Evolutionary conservation across 495 filamentous ascomycete species (phyloP).

Genomic region (Staphylotrichum longicolle): DNA sequence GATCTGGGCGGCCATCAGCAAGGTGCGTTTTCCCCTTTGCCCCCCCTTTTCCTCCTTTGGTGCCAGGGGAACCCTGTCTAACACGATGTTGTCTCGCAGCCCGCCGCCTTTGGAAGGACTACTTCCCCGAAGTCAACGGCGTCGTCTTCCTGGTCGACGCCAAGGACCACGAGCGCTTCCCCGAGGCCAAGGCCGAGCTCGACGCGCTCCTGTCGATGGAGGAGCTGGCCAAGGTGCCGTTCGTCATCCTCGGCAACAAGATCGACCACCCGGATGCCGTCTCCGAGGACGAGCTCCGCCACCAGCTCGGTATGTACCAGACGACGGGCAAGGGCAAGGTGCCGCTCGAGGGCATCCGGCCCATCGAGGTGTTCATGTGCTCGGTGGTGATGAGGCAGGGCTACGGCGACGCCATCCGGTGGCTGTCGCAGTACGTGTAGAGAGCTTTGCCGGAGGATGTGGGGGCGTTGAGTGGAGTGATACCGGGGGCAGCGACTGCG

Average conservation of each 20-base stretch:
- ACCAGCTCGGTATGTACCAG: constrained; percentile 88
- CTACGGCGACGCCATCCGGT: constrained; percentile 76
- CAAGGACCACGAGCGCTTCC: constrained; percentile 90
- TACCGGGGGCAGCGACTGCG: background rate
- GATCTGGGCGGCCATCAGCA: constrained; percentile 97
- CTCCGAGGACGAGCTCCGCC: constrained; percentile 88
- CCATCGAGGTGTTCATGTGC: constrained; percentile 99
- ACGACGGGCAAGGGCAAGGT: constrained; percentile 98
- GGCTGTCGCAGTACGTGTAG: constrained; percentile 77
- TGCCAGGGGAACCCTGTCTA: background rate
- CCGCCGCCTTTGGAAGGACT: constrained; percentile 95
- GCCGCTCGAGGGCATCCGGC: constrained; percentile 87
- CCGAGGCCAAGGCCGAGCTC: constrained; percentile 93
- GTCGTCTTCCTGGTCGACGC: constrained; percentile 98
- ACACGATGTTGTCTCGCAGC: constrained; percentile 49
- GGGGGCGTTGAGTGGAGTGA: constrained; percentile 8
- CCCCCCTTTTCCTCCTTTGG: background rate
- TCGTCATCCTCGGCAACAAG: constrained; percentile 95
- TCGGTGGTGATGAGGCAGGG: constrained; percentile 96
- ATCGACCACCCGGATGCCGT: constrained; percentile 96
- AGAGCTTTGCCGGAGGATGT: constrained; percentile 3
- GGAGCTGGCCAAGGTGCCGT: constrained; percentile 88
- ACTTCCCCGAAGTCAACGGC: constrained; percentile 97
- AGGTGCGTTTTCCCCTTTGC: constrained; percentile 53
- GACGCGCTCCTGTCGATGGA: constrained; percentile 94